These are phyloP conservation scores for Bacterosira constricta DNA, from an alignment of 108 stramenopile species.

Conservation along the genomic window DNA sequence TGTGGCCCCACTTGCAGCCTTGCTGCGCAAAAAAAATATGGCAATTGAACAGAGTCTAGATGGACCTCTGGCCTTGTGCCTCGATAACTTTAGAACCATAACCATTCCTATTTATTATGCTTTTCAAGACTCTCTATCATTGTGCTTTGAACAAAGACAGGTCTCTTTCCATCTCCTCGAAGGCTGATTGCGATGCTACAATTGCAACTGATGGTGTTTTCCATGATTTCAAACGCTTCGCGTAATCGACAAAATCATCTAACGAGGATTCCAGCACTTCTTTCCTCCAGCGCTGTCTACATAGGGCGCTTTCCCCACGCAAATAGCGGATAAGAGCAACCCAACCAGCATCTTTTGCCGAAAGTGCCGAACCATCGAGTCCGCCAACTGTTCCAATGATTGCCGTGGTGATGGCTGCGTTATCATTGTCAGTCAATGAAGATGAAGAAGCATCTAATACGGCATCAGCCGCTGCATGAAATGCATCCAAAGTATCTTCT, in stretches of 20 bases:
- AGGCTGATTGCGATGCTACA: constrained; percentile 40
- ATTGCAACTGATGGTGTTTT: constrained; percentile 32
- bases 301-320: constrained; percentile 58
- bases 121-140: too few species aligned
- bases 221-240: constrained; percentile 36
- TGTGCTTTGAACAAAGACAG: constrained; percentile 21
- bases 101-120: too few species aligned
- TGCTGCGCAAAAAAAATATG: too few species aligned
- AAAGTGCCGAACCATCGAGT: constrained; percentile 77
- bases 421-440: constrained; percentile 50
- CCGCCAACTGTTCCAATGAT: constrained; percentile 86
- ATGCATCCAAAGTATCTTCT: constrained; percentile 73
- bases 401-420: constrained; percentile 59
- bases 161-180: constrained; percentile 27
- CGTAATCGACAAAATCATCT: constrained; percentile 39
- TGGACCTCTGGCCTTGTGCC: too few species aligned
- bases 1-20: too few species aligned
- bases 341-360: constrained; percentile 71
- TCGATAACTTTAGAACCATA: too few species aligned
- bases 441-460: constrained; percentile 34
- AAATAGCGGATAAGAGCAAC: constrained; percentile 68
- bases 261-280: constrained; percentile 58
- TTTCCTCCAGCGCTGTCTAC: constrained; percentile 71
- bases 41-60: too few species aligned
- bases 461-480: constrained; percentile 63